These are phyloP conservation scores for Candida pseudofarinosa DNA, from an alignment of 805 yeast species.

Conservation along the genomic window DNA sequence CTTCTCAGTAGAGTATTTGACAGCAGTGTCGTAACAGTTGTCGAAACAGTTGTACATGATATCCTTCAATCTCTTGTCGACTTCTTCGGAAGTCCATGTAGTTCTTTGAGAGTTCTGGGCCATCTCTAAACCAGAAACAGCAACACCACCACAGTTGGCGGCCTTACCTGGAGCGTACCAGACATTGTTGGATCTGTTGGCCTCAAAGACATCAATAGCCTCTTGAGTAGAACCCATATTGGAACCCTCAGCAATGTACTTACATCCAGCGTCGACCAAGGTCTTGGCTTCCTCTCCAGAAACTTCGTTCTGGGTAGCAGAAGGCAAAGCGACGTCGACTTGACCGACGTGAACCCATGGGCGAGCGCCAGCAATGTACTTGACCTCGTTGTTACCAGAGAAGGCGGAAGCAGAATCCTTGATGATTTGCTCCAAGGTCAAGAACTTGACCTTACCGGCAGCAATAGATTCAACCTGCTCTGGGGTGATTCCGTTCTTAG, in stretches of 20 bases:
- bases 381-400: slow-evolving; percentile 50
- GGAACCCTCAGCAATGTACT: slow-evolving; percentile 97
- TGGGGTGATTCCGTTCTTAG: slow-evolving; percentile 75
- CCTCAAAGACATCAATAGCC: slow-evolving; percentile 93
- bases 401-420: slow-evolving; percentile 51
- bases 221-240: slow-evolving; percentile 99
- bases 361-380: slow-evolving; percentile 88
- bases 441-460: slow-evolving; percentile 76
- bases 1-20: slow-evolving; percentile 70
- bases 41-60: slow-evolving; percentile 93
- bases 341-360: slow-evolving; percentile 93
- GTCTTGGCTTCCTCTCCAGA: slow-evolving; percentile 96
- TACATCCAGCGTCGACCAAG: slow-evolving; percentile 86
- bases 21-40: slow-evolving; percentile 86
- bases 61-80: slow-evolving; percentile 82
- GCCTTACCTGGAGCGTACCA: slow-evolving; percentile 99
- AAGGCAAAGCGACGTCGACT: slow-evolving; percentile 94
- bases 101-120: slow-evolving; percentile 97
- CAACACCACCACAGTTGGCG: slow-evolving; percentile 99
- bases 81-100: slow-evolving; percentile 88
- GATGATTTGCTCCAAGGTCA: slow-evolving; percentile 66
- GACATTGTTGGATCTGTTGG: slow-evolving; percentile 61
- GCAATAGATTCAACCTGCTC: slow-evolving; percentile 74
- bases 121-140: slow-evolving; percentile 98
- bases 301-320: slow-evolving; percentile 98